Conservation (phyloP, 2,329 filamentous ascomycete genomes). For the Aspergillus intermedius region DNA sequence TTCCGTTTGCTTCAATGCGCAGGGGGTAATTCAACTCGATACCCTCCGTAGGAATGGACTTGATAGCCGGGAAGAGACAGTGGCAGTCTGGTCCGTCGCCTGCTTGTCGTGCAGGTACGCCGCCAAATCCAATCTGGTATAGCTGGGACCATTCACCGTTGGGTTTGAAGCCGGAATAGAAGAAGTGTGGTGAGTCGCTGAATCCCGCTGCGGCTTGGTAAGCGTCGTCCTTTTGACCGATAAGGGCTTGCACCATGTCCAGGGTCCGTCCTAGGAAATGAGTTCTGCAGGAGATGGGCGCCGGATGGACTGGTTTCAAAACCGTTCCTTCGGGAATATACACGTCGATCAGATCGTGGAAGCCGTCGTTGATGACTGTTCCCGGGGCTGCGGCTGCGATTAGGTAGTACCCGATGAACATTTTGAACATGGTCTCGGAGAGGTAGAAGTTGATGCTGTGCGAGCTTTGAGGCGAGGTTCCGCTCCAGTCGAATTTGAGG, state of each 20-base stretch:
- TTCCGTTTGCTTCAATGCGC: slow-evolving; percentile 44
- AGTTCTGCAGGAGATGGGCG: slow-evolving; percentile 43
- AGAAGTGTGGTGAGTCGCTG: slow-evolving; percentile 46
- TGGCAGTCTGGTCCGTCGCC: slow-evolving; percentile 47
- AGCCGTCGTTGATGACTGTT: slow-evolving; percentile 46
- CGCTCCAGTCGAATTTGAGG: slow-evolving; percentile 45
- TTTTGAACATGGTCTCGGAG: slow-evolving; percentile 46
- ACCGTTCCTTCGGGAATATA: slow-evolving; percentile 42
- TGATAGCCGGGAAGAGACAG: slow-evolving; percentile 47
- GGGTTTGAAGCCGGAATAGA: slow-evolving; percentile 46
- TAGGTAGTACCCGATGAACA: slow-evolving; percentile 45
- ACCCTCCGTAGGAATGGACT: slow-evolving; percentile 45
- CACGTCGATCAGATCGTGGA: slow-evolving; percentile 46
- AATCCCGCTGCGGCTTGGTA: slow-evolving; percentile 47
- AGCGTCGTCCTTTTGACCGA: slow-evolving; percentile 42
- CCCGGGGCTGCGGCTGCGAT: slow-evolving; percentile 45
- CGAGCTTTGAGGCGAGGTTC: slow-evolving; percentile 43
- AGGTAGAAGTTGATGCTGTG: slow-evolving; percentile 46
- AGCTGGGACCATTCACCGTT: slow-evolving; percentile 45
- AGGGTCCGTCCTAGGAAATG: slow-evolving; percentile 44
- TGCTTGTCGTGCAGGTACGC: slow-evolving; percentile 42
- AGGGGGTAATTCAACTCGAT: slow-evolving; percentile 46
- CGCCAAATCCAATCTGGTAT: slow-evolving; percentile 48
- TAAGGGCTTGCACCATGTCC: slow-evolving; percentile 46
- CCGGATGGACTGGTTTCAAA: slow-evolving; percentile 42